phyloP scores from a whole-genome alignment of 768 basidiomycete species.

The Podaxis sp. region DNA sequence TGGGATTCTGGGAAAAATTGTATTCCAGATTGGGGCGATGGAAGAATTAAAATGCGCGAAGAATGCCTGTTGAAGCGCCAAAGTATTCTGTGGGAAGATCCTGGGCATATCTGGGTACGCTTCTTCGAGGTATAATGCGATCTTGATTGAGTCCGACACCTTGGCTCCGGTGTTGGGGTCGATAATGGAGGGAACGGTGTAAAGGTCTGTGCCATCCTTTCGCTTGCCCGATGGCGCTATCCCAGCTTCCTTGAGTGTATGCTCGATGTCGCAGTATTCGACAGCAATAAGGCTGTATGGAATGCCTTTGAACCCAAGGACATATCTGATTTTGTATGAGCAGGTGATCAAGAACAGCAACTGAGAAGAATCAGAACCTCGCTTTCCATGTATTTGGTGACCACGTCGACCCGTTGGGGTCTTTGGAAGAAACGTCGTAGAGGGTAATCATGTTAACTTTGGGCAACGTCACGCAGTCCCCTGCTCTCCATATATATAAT shows the following conservation, averaged over 20 bases:
- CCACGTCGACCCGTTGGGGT: not conserved
- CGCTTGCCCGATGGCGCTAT: not conserved
- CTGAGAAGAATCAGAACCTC: not conserved
- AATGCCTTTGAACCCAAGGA: not conserved
- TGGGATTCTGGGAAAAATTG: not conserved
- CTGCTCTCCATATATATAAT: not conserved
- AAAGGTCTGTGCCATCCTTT: slow-evolving; percentile 6
- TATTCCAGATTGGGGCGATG: not conserved
- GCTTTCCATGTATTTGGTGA: not conserved
- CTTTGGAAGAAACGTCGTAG: not conserved
- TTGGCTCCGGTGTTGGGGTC: slow-evolving; percentile 7
- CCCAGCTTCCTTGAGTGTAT: slow-evolving; percentile 1
- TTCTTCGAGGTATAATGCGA: slow-evolving; percentile 16
- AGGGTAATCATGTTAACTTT: not conserved
- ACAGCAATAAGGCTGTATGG: slow-evolving; percentile 3
- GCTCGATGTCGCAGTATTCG: slow-evolving; percentile 12
- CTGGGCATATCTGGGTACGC: slow-evolving; percentile 7
- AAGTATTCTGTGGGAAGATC: not conserved
- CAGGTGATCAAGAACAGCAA: not conserved
- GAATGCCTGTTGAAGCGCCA: slow-evolving; percentile 6
- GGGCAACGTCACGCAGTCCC: not conserved
- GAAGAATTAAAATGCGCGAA: not conserved
- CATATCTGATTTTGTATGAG: not conserved
- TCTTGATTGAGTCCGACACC: slow-evolving; percentile 15
- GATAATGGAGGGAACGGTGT: slow-evolving; percentile 16